Conservation (phyloP, 1,139 yeast species). For the Pichia sp. region DNA sequence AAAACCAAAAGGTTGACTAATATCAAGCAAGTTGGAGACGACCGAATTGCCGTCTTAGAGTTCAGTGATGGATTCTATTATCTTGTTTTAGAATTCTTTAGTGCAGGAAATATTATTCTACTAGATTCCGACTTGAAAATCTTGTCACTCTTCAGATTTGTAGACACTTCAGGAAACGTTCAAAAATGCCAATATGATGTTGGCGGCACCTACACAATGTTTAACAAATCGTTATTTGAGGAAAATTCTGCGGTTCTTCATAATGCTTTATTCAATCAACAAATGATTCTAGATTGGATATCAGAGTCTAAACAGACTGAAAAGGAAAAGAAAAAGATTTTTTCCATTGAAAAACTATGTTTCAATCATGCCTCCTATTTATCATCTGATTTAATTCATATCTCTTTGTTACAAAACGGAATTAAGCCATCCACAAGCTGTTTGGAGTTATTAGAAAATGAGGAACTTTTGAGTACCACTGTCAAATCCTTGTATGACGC, state of each 20-base stretch:
- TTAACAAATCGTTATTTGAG: constrained; percentile 47
- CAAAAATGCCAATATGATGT: constrained; percentile 67
- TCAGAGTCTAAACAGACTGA: constrained; percentile 14
- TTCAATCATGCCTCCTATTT: constrained; percentile 68
- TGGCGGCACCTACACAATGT: constrained; percentile 63
- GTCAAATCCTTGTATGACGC: constrained; percentile 48
- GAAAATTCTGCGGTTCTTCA: constrained; percentile 25
- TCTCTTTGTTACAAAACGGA: constrained; percentile 43
- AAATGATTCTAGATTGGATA: constrained; percentile 49
- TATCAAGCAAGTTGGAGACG: constrained; percentile 69
- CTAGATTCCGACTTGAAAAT: constrained; percentile 67
- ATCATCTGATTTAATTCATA: constrained; percentile 73
- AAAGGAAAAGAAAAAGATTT: constrained; percentile 44
- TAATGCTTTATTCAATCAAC: constrained; percentile 30
- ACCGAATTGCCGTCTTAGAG: constrained; percentile 73
- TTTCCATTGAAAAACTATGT: constrained; percentile 65
- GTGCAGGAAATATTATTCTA: constrained; percentile 86
- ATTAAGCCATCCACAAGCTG: constrained; percentile 37
- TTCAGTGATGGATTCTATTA: constrained; percentile 78
- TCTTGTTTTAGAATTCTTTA: constrained; percentile 83
- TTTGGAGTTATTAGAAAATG: constrained; percentile 25
- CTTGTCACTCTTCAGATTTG: constrained; percentile 72
- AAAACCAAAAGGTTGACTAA: constrained; percentile 73
- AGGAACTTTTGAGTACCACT: constrained; percentile 29
- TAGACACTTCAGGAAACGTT: constrained; percentile 43